Evolutionary conservation across 2,329 filamentous ascomycete genomes (phyloP), one percentile per base, ranked within the genome.

Genomic region (Xylariales sp.): DNA sequence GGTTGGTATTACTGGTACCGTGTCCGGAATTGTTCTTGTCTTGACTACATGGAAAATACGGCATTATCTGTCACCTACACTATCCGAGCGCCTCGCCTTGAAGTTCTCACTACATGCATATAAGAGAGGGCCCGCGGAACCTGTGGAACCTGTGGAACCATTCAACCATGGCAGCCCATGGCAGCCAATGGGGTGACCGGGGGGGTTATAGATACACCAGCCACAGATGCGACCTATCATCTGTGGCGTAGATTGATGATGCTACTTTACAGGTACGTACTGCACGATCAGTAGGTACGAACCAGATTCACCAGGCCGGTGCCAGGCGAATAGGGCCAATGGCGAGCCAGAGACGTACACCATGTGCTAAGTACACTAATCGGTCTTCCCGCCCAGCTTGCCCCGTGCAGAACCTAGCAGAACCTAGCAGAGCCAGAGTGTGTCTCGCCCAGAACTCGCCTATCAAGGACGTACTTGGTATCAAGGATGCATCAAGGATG

Each of bases 141-240:
- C 23, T 23, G 23, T 23, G 23, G 23, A 23, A 23, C 23, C 23
- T 23, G 23, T 23, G 23, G 23, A 23, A 49, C 36, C 5, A 48
- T 48, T 36, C 10, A 12, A 58, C 45, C 9, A 43, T 8, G 7
- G n/a, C 16, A 32, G 6, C 60, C 65, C 64, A 64, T 64, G 8
- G 32, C 39, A 34, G 1, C 23, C 23, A 23, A 23, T 23, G 23
- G 23, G 23, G 23, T 23, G 23, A 4, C 6, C 3, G 1, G 4
- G 30, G 30, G 10, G n/a, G 14, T 12, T 7, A 32, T n/a, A 57
- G 46, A 49, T n/a, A 41, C 52, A 56, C 34, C 43, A 67, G 65
- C 65, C 65, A 67, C 65, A 67, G 10, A 67, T 67, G 23, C 60
- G 46, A 67, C 61, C 59, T 43, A 58, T 62, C 48, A 43, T 55